Base-by-base conservation (phyloP, 1,284 basidiomycete species). In the Ustilago tritici region DNA sequence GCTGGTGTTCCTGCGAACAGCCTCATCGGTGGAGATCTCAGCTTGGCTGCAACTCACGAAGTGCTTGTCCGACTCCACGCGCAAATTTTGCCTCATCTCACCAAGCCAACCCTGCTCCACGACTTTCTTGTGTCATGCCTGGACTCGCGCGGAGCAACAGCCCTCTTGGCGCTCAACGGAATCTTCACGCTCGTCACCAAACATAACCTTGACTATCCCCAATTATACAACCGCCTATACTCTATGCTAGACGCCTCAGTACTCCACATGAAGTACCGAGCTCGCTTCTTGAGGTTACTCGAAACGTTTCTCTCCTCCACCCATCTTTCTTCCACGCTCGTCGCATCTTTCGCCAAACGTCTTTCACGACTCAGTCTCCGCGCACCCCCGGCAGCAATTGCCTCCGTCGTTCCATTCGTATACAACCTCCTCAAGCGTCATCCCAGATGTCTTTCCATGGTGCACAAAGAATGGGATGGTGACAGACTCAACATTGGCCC, bases 381-480 rank as follows among this genome's bases (percentile, higher is more conserved):
- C 43, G 94, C 95, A 0, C 93, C 95, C 0, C 95, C 96, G 0
- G 92, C 95, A 3, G 96, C 93, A 1, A 92, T 95, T 40, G 90
- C 99, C 65, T 92, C 95, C 88, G 89, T 94, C 75, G 91, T 99
- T 36, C 95, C 97, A 0, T 94, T 99, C 87, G 91, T 92, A 10
- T 99, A 98, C 88, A 99, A 99, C 86, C 88, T 96, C 63, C 90
- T 99, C 83, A 98, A 97, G 86, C 89, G 90, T 14, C 96, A 99
- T 87, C 95, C 95, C 10, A 90, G 92, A 0, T 90, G 95, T 76
- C 96, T 98, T 94, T 88, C 88, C 46, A 93, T 99, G 92, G 93
- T 99, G 47, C 97, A 99, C 86, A 85, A 85, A 11, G 80, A 83
- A 9, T 77, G 80, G 56, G 66, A 80, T 14, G 82, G 77, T 3